Conservation (phyloP, 306 rosid genomes). For the Mimosa bimucronata region DNA sequence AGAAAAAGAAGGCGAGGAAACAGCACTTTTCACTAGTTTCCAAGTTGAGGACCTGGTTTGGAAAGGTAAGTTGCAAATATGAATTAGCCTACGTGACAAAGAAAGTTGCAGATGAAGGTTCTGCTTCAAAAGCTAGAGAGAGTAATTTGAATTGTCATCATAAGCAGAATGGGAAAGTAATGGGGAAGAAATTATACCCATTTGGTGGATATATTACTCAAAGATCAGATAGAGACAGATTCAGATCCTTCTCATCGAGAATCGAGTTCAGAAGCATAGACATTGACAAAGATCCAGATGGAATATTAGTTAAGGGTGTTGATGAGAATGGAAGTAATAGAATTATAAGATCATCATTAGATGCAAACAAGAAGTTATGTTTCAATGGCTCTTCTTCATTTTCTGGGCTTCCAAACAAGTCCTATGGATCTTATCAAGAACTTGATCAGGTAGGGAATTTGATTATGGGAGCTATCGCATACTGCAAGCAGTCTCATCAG, state of each 20-base stretch:
- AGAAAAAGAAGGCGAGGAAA: conserved; percentile 60
- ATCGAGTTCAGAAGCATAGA: conserved; percentile 43
- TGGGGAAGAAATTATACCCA: conserved; percentile 51
- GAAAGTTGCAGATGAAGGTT: conserved; percentile 70
- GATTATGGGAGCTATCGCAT: conserved; percentile 94
- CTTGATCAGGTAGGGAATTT: conserved; percentile 68
- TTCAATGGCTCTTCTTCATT: conserved; percentile 52
- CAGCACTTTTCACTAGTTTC: conserved; percentile 56
- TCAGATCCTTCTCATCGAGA: conserved; percentile 37
- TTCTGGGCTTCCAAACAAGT: conserved; percentile 52
- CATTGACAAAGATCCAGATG: conserved; percentile 25
- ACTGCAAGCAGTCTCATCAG: conserved; percentile 87
- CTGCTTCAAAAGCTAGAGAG: conserved; percentile 63
- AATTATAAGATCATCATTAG: not conserved
- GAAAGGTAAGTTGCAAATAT: conserved; percentile 76
- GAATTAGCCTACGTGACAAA: conserved; percentile 58
- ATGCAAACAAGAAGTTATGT: conserved; percentile 40
- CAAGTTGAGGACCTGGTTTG: conserved; percentile 82
- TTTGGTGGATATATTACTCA: conserved; percentile 69
- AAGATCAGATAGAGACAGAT: conserved; percentile 49
- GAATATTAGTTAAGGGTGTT: not conserved
- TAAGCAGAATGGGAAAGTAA: conserved; percentile 39
- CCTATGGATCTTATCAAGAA: conserved; percentile 49
- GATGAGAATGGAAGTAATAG: not conserved
- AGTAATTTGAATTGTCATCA: conserved; percentile 22